A percentile compares a stretch with the other conserved stretches of the same genome.
Conservation (phyloP, 306 rosid genomes). For the Quercus ilex region DNA sequence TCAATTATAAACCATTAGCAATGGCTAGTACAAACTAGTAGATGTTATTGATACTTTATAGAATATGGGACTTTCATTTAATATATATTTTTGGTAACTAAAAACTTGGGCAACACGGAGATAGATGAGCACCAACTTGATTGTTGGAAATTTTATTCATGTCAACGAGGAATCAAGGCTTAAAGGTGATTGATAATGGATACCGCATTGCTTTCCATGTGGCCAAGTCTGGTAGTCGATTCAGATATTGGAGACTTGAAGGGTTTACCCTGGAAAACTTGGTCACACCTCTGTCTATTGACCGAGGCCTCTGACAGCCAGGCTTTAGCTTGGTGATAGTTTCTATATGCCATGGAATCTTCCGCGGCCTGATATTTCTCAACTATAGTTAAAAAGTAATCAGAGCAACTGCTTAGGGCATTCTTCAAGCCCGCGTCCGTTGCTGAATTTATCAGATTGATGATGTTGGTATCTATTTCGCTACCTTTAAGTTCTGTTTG, state of each 20-base stretch:
- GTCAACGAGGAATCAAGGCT: too few species aligned
- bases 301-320: background rate
- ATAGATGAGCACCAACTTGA: too few species aligned
- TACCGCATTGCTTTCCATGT: background rate
- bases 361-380: background rate
- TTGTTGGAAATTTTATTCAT: too few species aligned
- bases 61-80: too few species aligned
- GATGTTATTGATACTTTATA: too few species aligned
- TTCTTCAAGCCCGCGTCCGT: accelerated
- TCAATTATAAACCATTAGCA: too few species aligned
- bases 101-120: too few species aligned
- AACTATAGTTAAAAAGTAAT: background rate
- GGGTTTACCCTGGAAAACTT: background rate
- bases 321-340: background rate
- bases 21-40: too few species aligned
- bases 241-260: background rate
- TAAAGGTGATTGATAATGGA: background rate
- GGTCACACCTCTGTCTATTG: background rate
- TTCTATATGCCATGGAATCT: background rate
- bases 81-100: too few species aligned
- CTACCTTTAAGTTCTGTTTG: background rate
- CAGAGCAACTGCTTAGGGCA: background rate
- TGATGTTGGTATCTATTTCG: background rate
- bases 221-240: background rate
- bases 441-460: background rate